Conservation (phyloP, 768 basidiomycete genomes). For the Pleurotus salmoneostramineus region DNA sequence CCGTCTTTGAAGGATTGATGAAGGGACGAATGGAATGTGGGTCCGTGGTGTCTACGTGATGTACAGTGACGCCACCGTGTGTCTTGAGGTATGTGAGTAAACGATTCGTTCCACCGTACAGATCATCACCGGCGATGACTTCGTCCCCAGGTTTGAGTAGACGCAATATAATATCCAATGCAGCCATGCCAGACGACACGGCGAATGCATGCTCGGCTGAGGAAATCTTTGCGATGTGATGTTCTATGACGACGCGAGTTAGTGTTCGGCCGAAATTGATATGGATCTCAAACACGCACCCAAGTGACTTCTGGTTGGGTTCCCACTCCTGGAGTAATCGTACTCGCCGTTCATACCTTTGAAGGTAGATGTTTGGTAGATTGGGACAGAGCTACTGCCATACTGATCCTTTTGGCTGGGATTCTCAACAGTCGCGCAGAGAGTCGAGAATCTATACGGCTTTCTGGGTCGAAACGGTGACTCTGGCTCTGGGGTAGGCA, state of each 20-base stretch:
- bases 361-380: slow-evolving; percentile 98
- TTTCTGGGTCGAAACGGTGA: slow-evolving; percentile 64
- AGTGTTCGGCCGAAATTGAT: background rate
- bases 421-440: slow-evolving; percentile 90
- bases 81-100: slow-evolving; percentile 84
- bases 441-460: slow-evolving; percentile 85
- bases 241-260: slow-evolving; percentile 50
- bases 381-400: slow-evolving; percentile 91
- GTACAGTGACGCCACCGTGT: slow-evolving; percentile 84
- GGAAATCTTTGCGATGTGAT: slow-evolving; percentile 96
- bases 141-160: slow-evolving; percentile 94
- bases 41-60: slow-evolving; percentile 91
- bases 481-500: slow-evolving; percentile 82
- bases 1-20: slow-evolving; percentile 70
- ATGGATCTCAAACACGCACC: slow-evolving; percentile 41
- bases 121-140: slow-evolving; percentile 93
- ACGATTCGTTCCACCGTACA: slow-evolving; percentile 97
- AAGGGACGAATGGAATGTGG: slow-evolving; percentile 57
- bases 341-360: slow-evolving; percentile 89
- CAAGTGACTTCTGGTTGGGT: slow-evolving; percentile 93
- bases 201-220: slow-evolving; percentile 86
- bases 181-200: slow-evolving; percentile 98
- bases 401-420: slow-evolving; percentile 93
- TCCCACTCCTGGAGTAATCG: slow-evolving; percentile 94
- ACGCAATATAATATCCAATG: slow-evolving; percentile 91